Evolutionary conservation across 2,329 filamentous ascomycete genomes (phyloP).

Genomic region (Neopestalotiopsis sp.): DNA sequence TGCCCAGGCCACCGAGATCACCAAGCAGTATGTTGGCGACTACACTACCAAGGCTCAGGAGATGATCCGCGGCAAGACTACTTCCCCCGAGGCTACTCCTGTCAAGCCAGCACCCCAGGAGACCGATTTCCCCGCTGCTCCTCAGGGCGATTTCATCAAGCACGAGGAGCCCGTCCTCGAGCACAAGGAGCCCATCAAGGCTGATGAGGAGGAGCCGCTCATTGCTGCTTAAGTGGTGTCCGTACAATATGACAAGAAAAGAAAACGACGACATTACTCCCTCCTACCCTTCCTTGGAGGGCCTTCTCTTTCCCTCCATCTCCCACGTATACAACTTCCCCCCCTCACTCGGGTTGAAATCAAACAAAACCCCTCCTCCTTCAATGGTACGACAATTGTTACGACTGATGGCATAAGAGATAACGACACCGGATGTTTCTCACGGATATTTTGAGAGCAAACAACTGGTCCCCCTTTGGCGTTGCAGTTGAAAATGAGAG

Average conservation of each 20-base stretch:
- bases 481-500: conserved; percentile 16
- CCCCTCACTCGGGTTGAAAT: background rate
- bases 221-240: conserved; percentile 6
- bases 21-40: conserved; percentile 72
- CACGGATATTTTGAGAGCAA: conserved; percentile 10
- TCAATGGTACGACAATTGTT: conserved; percentile 15
- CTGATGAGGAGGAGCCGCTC: conserved; percentile 1
- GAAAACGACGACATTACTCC: background rate
- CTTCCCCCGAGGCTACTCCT: conserved; percentile 44
- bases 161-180: conserved; percentile 11
- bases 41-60: conserved; percentile 72
- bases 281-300: conserved; percentile 3
- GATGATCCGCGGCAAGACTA: conserved; percentile 58
- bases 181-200: background rate
- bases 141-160: conserved; percentile 41
- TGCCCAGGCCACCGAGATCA: conserved; percentile 63
- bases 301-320: background rate
- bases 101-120: conserved; percentile 40
- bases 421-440: conserved; percentile 17
- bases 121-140: conserved; percentile 28
- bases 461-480: conserved; percentile 15
- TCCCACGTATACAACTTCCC: background rate
- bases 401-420: conserved; percentile 21
- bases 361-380: background rate
- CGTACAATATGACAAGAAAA: background rate